A percentile compares a stretch with the other conserved stretches of the same genome.
phyloP scores from a whole-genome alignment of 2,329 filamentous ascomycete genomes.

The Sclerotiophoma versabilis region DNA sequence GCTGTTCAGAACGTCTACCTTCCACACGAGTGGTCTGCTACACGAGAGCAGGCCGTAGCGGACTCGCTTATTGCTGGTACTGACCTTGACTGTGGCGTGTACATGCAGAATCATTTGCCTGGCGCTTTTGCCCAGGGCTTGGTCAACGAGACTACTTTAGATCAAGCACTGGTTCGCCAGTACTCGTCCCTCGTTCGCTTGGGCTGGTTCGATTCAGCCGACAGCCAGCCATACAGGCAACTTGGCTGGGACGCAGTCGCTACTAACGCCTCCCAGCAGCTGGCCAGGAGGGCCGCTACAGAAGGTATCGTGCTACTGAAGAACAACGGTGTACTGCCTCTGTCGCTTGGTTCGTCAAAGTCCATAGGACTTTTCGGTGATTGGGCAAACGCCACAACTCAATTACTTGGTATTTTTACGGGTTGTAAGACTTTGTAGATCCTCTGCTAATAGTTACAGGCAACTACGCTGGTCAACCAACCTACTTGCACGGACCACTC shows the following conservation, averaged over 20 bases:
- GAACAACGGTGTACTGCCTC: conserved; percentile 58
- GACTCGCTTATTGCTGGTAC: conserved; percentile 38
- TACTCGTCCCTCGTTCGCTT: conserved; percentile 63
- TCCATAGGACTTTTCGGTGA: conserved; percentile 65
- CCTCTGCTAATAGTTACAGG: conserved; percentile 41
- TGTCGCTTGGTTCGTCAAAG: conserved; percentile 48
- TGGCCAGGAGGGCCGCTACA: conserved; percentile 62
- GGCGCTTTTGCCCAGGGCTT: conserved; percentile 26
- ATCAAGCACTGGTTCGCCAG: conserved; percentile 60
- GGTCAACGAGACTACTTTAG: conserved; percentile 54
- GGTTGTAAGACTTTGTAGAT: conserved; percentile 48
- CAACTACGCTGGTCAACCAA: conserved; percentile 65
- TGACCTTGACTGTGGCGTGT: conserved; percentile 33
- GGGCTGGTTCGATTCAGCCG: conserved; percentile 54
- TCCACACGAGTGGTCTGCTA: conserved; percentile 51
- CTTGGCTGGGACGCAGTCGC: conserved; percentile 54
- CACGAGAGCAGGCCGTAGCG: conserved; percentile 36
- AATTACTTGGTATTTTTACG: conserved; percentile 62
- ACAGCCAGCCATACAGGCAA: conserved; percentile 34
- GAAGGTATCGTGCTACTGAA: conserved; percentile 61
- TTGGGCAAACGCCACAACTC: conserved; percentile 62
- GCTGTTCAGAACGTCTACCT: conserved; percentile 66
- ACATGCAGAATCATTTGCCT: conserved; percentile 32
- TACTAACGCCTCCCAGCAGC: conserved; percentile 59
- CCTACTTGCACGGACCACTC: conserved; percentile 62